Base-by-base conservation (phyloP, 805 yeast species). In the Kurtzmaniella fragi region DNA sequence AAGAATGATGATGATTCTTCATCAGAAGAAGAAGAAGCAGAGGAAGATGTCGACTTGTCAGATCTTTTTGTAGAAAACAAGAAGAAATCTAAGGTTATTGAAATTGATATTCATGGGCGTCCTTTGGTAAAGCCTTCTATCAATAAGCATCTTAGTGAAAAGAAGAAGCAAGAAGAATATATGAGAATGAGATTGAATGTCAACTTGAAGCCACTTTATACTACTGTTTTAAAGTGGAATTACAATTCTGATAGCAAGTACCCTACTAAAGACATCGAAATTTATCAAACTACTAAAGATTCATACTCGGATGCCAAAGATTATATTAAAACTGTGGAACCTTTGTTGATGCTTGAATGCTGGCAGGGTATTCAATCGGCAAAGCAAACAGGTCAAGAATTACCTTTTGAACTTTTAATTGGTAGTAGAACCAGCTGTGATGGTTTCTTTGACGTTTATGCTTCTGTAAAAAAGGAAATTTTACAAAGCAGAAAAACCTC, bases 291-390 rank as follows among this genome's bases (percentile, higher is more conserved):
- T 0, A 82, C 86, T 5, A 73, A 75, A 23, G 79, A 79, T 46
- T 51, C 61, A 1, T 93, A 86, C 53, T 41, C 51, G 0, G 64
- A 75, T 37, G 78, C 80, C 4, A 66, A 63, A n/a, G 88, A 84
- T 2, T 93, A 95, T 53, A 75, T 75, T 35, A 65, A 68, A 28
- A 70, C 76, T 1, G 83, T 87, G 58, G 85, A 82, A 47, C 99
- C 99, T 0, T 67, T 93, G 32, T 64, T 93, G 32, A 62, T 90
- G 55, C 62, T 91, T 31, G 99, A 93, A 62, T 85, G 95, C 46
- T 95, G 98, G 97, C 95, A 90, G 53, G 84, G 87, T 0, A 75
- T 93, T 20, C 82, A 80, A 47, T 72, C 86, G 4, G 79, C 93
- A 0, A 80, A 84, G 45, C 78, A 77, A 36, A 77, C 84, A 13